Base-by-base conservation (phyloP, 2,329 filamentous ascomycete genomes). In the Trichophyton schoenleinii region DNA sequence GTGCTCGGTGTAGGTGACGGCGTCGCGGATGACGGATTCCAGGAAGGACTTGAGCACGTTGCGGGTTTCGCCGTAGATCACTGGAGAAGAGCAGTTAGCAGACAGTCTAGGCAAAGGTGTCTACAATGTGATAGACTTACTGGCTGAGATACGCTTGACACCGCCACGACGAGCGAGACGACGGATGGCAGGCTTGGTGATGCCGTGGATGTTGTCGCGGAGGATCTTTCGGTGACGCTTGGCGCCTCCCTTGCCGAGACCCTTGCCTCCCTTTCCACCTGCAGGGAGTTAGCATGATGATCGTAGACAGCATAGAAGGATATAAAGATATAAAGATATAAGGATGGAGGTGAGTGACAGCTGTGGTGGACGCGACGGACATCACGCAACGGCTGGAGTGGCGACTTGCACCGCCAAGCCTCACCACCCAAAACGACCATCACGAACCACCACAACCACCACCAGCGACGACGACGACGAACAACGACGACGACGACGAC, bases 61-160 rank as follows among this genome's bases (percentile, higher is more conserved):
- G 74, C 87, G 87, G 70, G 87, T 89, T 81, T 90, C 85, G 76
- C 88, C 87, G 81, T 89, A 89, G 80, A 89, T 89, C 87, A 88
- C 81, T 83, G 28, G n/a, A 28, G 20, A 25, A 11, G n/a, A 28
- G 20, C 5, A 11, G 28, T 53, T 28, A 53, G 22, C 7, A 1
- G 18, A 18, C 18, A 18, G 18, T 18, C 18, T 18, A 18, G 18
- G 18, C 18, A 18, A 18, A 18, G 18, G 18, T 18, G 18, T 18
- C 18, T 18, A 18, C 18, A 18, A 18, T 18, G 18, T 18, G 62
- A 60, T 41, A 11, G 62, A 80, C 83, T 77, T 84, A 89, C 86
- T 95, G 77, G 91, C 91, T 73, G 91, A 96, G 74, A 96, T 96
- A 95, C 91, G 91, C 89, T 96, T 96, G 84, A 96, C 91, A 91